These are phyloP conservation scores for Mycena olivaceomarginata DNA, from an alignment of 768 basidiomycete genomes.

Conservation along the genomic window DNA sequence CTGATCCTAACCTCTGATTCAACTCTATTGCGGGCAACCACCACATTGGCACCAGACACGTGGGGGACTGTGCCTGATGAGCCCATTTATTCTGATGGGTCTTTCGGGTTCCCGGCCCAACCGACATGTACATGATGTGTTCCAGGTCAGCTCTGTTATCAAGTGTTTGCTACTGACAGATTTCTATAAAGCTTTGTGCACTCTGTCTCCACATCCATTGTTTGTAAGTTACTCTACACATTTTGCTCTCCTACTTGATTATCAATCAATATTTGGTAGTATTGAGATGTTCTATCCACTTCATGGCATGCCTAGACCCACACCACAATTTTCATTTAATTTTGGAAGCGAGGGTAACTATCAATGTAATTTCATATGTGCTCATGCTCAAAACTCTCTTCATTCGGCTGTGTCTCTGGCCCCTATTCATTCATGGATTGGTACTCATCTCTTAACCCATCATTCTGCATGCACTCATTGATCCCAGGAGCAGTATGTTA, in stretches of 20 bases:
- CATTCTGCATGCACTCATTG: too few relatives aligned
- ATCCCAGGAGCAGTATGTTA: not conserved
- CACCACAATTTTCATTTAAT: too few relatives aligned
- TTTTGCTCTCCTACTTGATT: too few relatives aligned
- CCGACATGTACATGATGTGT: not conserved
- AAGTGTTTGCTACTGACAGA: not conserved
- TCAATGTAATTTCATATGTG: slow-evolving; percentile 17
- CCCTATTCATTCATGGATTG: too few relatives aligned
- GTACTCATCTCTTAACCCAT: too few relatives aligned
- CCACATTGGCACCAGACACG: not conserved
- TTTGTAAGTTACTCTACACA: not conserved
- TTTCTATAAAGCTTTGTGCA: slow-evolving; percentile 6
- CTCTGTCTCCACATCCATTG: slow-evolving; percentile 3
- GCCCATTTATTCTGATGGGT: not conserved
- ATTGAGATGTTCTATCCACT: too few relatives aligned
- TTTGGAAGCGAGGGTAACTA: too few relatives aligned
- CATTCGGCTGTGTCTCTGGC: too few relatives aligned
- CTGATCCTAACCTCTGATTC: not conserved
- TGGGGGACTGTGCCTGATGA: not conserved
- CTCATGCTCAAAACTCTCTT: not conserved
- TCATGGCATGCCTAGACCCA: too few relatives aligned
- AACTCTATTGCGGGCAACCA: not conserved
- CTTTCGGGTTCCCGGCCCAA: slow-evolving; percentile 2
- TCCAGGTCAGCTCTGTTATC: not conserved
- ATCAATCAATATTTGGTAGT: not conserved